Evolutionary conservation across 257 asterid genomes (phyloP).

Genomic region (Nicotiana tabacum): DNA sequence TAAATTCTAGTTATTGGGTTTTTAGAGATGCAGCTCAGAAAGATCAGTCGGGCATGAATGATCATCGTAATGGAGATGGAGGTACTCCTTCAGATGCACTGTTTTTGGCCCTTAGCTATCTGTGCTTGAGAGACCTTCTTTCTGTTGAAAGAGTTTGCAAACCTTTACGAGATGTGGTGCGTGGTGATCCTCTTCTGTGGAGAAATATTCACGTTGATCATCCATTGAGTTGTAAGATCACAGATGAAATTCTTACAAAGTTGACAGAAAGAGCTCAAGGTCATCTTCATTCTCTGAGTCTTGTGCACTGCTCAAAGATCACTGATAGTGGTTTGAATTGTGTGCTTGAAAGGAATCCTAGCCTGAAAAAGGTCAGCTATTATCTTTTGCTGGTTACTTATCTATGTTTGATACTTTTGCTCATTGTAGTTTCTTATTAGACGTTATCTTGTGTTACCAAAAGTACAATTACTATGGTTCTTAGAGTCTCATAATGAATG

Average conservation of each 20-base stretch:
- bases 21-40: slow-evolving; percentile 12
- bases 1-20: slow-evolving; percentile 35
- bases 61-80: slow-evolving; percentile 17
- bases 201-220: slow-evolving; percentile 38
- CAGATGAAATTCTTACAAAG: slow-evolving; percentile 48
- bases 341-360: slow-evolving; percentile 50
- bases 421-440: neutral
- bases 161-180: slow-evolving; percentile 51
- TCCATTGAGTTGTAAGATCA: slow-evolving; percentile 38
- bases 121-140: slow-evolving; percentile 57
- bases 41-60: slow-evolving; percentile 17
- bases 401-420: neutral
- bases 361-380: slow-evolving; percentile 53
- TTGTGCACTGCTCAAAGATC: slow-evolving; percentile 45
- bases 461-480: neutral
- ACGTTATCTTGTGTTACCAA: neutral
- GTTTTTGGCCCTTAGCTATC: slow-evolving; percentile 47
- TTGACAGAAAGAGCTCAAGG: slow-evolving; percentile 71
- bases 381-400: neutral
- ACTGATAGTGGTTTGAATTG: slow-evolving; percentile 43
- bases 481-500: neutral
- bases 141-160: slow-evolving; percentile 71
- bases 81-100: slow-evolving; percentile 52
- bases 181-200: slow-evolving; percentile 70
- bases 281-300: slow-evolving; percentile 51